Percentiles rank a stretch among this genome's conserved stretches.
Evolutionary conservation across 2,329 filamentous ascomycete genomes (phyloP).

Genomic region (Didymella keratinophila): DNA sequence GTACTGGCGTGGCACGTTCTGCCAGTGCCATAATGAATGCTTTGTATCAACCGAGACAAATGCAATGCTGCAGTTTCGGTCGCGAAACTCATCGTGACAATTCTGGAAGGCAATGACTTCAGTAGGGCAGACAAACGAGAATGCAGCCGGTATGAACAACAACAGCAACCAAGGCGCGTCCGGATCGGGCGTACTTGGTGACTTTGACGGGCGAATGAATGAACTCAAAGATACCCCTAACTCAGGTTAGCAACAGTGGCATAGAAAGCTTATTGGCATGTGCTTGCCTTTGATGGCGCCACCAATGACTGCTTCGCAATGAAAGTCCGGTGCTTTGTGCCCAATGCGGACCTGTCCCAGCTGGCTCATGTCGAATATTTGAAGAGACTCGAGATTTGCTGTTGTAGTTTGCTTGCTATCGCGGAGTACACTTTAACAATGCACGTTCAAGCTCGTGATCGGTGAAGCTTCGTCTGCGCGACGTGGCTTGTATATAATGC

Average conservation of each 20-base stretch:
- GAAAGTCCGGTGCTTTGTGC: slow-evolving; percentile 38
- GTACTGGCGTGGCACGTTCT: slow-evolving; percentile 40
- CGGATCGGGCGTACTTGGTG: slow-evolving; percentile 8
- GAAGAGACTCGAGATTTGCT: background rate
- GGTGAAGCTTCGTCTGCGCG: slow-evolving; percentile 1
- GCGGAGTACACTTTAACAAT: background rate
- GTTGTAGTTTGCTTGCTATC: background rate
- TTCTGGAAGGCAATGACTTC: slow-evolving; percentile 44
- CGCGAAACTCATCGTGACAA: slow-evolving; percentile 38
- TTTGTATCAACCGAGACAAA: slow-evolving; percentile 46
- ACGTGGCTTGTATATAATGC: slow-evolving; percentile 7
- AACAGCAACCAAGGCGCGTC: slow-evolving; percentile 39
- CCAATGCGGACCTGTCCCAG: slow-evolving; percentile 38
- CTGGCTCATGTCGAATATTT: slow-evolving; percentile 26
- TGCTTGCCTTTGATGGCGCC: slow-evolving; percentile 33
- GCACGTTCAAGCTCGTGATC: background rate
- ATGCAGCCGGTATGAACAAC: slow-evolving; percentile 44
- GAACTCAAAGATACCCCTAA: slow-evolving; percentile 36
- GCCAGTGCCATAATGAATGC: slow-evolving; percentile 42
- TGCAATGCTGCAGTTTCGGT: slow-evolving; percentile 36
- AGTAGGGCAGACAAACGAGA: slow-evolving; percentile 44
- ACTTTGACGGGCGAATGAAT: slow-evolving; percentile 30
- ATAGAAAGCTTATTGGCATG: background rate
- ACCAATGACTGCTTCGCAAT: slow-evolving; percentile 37
- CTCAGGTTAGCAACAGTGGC: slow-evolving; percentile 8